These are phyloP conservation scores for Apiotrichum gracile DNA, from an alignment of 1,284 basidiomycete genomes.

Conservation along the genomic window DNA sequence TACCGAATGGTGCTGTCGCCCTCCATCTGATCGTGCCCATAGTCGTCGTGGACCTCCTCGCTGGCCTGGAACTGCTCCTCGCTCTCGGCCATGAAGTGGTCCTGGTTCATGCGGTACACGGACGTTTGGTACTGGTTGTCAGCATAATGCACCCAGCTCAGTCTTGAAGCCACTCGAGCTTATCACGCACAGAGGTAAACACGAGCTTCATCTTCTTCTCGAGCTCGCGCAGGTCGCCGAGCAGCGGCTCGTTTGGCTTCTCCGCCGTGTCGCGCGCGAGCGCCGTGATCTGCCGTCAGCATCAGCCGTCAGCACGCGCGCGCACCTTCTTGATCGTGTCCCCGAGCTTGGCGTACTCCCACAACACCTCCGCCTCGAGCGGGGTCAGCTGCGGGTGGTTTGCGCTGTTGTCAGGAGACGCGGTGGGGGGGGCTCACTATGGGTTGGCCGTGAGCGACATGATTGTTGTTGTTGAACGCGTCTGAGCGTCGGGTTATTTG, in stretches of 20 bases:
- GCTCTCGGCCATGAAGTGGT: not conserved
- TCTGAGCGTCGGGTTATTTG: not conserved
- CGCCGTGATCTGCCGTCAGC: constrained; percentile 39
- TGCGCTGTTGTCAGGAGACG: constrained; percentile 22
- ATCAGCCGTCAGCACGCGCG: constrained; percentile 50
- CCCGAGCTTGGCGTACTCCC: constrained; percentile 71
- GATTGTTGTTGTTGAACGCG: not conserved
- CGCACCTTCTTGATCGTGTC: constrained; percentile 64
- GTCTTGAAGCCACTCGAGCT: not conserved
- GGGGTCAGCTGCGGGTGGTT: constrained; percentile 56
- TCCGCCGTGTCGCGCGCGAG: constrained; percentile 49
- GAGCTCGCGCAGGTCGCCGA: constrained; percentile 71
- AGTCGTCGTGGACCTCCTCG: too few relatives aligned
- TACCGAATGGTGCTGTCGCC: constrained; percentile 3
- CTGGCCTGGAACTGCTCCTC: not conserved
- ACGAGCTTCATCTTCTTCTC: constrained; percentile 95
- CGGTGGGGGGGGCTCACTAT: constrained; percentile 1
- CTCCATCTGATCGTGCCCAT: constrained; percentile 49
- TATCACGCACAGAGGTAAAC: constrained; percentile 66
- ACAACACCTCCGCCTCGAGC: constrained; percentile 64
- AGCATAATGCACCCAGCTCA: too few relatives aligned
- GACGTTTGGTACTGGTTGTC: constrained; percentile 76
- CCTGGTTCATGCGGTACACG: constrained; percentile 88
- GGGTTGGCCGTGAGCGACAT: not conserved
- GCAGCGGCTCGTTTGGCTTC: constrained; percentile 65